Evolutionary conservation across 306 rosid species (phyloP).

Genomic region (Glycine soja): DNA sequence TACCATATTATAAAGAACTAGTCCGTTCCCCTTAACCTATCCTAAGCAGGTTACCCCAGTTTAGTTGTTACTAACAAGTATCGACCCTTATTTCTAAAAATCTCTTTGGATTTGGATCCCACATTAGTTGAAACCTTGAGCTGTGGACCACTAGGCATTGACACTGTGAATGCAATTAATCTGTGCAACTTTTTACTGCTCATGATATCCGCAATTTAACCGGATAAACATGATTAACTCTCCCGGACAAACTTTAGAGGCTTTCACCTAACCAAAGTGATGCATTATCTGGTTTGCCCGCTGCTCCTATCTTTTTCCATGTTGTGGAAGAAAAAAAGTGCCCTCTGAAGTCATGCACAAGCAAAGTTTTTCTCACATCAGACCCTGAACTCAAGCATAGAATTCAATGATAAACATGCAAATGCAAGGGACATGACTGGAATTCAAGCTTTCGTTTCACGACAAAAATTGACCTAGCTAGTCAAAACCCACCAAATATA

Average conservation of each 20-base stretch:
- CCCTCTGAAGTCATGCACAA: constrained; percentile 59
- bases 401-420: constrained; percentile 42
- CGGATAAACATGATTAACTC: constrained; percentile 33
- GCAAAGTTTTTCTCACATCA: constrained; percentile 56
- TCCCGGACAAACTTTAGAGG: constrained; percentile 49
- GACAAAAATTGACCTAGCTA: constrained; percentile 30
- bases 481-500: constrained; percentile 1
- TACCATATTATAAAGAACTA: too few species aligned
- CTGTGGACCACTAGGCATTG: constrained; percentile 44
- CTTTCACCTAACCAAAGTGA: constrained; percentile 49
- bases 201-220: constrained; percentile 19
- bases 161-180: constrained; percentile 13
- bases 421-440: constrained; percentile 34
- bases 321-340: constrained; percentile 44
- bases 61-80: neutral
- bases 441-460: constrained; percentile 33
- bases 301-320: too few species aligned
- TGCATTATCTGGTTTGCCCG: constrained; percentile 52
- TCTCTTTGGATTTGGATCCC: constrained; percentile 20
- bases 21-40: too few species aligned
- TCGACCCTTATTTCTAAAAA: constrained; percentile 10
- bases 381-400: neutral
- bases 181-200: constrained; percentile 40
- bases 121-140: constrained; percentile 16
- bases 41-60: too few species aligned